A percentile compares a stretch with the other conserved stretches of the same genome.
These are phyloP conservation scores for Pouteria glomerata DNA, from an alignment of 148 eudicot species.

Conservation along the genomic window DNA sequence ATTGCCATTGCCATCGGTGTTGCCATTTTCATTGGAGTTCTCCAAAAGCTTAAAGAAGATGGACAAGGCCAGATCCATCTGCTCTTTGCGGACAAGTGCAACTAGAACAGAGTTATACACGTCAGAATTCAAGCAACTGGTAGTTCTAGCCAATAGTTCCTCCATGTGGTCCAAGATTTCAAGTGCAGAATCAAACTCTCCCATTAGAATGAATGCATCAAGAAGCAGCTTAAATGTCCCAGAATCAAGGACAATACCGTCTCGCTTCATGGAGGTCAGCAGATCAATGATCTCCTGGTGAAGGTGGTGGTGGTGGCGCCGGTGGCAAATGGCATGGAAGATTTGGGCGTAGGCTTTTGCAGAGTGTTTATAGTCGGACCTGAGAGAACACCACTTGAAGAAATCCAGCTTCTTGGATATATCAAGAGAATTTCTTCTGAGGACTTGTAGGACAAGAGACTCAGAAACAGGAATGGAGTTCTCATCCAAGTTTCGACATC, in stretches of 20 bases:
- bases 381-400: conserved; percentile 61
- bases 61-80: conserved; percentile 43
- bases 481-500: conserved; percentile 43
- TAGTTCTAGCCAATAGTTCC: conserved; percentile 29
- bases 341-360: conserved; percentile 49
- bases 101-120: conserved; percentile 56
- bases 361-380: conserved; percentile 57
- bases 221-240: conserved; percentile 54
- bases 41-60: conserved; percentile 54
- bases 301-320: conserved; percentile 21
- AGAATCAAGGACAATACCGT: conserved; percentile 51
- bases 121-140: conserved; percentile 24
- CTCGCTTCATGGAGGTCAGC: conserved; percentile 48
- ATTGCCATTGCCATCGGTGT: neutral
- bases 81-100: conserved; percentile 53
- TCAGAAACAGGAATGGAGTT: conserved; percentile 46
- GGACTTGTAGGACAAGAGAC: conserved; percentile 49
- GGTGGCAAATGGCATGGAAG: conserved; percentile 37
- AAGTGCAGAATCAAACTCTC: conserved; percentile 62
- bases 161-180: conserved; percentile 54
- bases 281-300: conserved; percentile 34
- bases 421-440: conserved; percentile 43
- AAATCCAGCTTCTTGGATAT: conserved; percentile 56
- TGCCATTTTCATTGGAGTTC: conserved; percentile 4
- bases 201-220: conserved; percentile 56